phyloP scores from a whole-genome alignment of 768 basidiomycete genomes.

The Lentinus tigrinus region DNA sequence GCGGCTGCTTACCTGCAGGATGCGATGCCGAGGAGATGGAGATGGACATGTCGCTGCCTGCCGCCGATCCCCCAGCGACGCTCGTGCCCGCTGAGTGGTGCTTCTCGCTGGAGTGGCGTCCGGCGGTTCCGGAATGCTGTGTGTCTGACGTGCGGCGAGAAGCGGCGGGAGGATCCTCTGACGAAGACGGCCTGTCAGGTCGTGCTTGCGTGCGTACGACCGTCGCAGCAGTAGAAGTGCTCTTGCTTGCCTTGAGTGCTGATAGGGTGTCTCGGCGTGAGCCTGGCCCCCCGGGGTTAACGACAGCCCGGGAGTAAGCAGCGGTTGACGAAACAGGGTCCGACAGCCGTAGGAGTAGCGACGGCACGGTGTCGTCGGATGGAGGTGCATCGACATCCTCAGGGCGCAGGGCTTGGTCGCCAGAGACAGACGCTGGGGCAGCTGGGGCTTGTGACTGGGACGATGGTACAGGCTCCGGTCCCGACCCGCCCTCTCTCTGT shows the following conservation, averaged over 20 bases:
- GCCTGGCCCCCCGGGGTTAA: conserved; percentile 18
- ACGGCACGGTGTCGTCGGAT: conserved; percentile 8
- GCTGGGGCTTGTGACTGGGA: conserved; percentile 2
- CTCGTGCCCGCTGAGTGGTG: neutral
- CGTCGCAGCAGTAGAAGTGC: conserved; percentile 22
- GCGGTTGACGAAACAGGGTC: conserved; percentile 16
- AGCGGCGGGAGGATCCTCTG: conserved; percentile 14
- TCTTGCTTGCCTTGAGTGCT: neutral
- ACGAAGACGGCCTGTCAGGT: conserved; percentile 13
- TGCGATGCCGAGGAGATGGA: neutral
- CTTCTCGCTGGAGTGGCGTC: neutral
- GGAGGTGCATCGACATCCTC: neutral
- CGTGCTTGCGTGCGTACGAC: conserved; percentile 32
- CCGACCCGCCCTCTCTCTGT: neutral
- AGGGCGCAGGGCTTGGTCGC: conserved; percentile 14
- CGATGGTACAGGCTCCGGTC: neutral
- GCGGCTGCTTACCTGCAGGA: neutral
- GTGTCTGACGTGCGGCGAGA: neutral
- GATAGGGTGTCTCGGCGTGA: conserved; percentile 1
- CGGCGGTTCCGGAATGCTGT: conserved; percentile 8
- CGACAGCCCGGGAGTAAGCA: neutral
- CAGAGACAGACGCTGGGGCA: neutral
- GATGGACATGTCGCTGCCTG: conserved; percentile 3
- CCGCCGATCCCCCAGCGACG: conserved; percentile 12
- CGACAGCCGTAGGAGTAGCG: conserved; percentile 30